Evolutionary conservation across 352 stramenopile species (phyloP), one percentile per base, ranked within the genome.

Genomic region (Phytophthora hibernalis): DNA sequence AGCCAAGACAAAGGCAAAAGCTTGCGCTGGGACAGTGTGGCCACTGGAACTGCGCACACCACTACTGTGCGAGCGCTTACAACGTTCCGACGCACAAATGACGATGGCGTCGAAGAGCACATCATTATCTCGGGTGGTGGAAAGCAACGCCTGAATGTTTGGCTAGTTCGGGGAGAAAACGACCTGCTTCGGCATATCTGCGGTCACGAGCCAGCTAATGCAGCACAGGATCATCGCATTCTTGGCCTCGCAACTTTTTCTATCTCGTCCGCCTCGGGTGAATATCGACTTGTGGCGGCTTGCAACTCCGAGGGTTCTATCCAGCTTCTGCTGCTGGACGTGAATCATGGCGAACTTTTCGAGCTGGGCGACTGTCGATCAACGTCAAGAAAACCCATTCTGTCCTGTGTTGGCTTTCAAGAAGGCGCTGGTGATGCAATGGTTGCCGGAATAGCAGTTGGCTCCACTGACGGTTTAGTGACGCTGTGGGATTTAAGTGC

Each of bases 141-240:
- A 48, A 96, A 96, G 54, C 85, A 96, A 55, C 82, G 81, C 2
- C 45, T 96, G 33, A 95, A 92, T 42, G 81, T 82, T 37, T 96
- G 89, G 89, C 59, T 77, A 12, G 80, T 94, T 33, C 45, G 58
- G 11, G 68, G 58, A 47, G 54, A 67, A 33, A 59, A 53, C 8
- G 68, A 82, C 24, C 11, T 69, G 0, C 67, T 93, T 18, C 76
- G 82, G 43, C 76, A 89, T 54, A 38, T 96, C 12, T 87, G 73
- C 33, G 79, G 85, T 31, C 78, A 88, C n/a, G 87, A 93, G 56
- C 76, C 68, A 38, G 62, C 57, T 1, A 74, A 82, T 13, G 82
- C 79, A 31, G 65, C 82, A 12, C 89, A 96, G 37, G 89, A 96
- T 56, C 89, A 96, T 55, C 89, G 89, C 53, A 95, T 96, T 54